Evolutionary conservation across 345 rosid genomes (phyloP).

Genomic region (Salix purpurea): DNA sequence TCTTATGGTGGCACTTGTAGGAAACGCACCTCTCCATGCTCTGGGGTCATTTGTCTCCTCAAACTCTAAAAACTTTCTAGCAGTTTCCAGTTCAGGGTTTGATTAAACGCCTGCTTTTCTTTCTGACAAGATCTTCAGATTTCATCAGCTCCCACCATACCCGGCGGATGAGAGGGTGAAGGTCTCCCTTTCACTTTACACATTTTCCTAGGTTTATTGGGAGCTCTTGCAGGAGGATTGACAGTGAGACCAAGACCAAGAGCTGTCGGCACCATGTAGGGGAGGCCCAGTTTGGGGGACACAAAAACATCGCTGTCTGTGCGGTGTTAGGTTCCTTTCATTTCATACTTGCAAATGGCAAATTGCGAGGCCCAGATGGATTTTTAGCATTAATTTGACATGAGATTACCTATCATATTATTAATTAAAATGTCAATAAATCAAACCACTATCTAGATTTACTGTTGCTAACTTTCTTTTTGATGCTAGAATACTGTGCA

Average conservation of each 20-base stretch:
- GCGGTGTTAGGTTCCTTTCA: too few relatives aligned
- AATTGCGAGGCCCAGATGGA: background rate
- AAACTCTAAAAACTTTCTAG: background rate
- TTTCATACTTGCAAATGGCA: background rate
- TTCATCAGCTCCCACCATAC: background rate
- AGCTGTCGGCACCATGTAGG: background rate
- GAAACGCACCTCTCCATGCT: background rate
- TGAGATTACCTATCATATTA: background rate
- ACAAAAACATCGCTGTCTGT: background rate
- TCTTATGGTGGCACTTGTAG: background rate
- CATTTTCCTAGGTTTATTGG: conserved; percentile 4
- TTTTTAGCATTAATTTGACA: background rate
- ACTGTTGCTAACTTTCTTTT: too few relatives aligned
- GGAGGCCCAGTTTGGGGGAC: background rate
- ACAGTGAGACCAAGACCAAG: conserved; percentile 1
- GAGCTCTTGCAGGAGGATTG: conserved; percentile 11
- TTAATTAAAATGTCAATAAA: too few relatives aligned
- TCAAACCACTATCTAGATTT: too few relatives aligned
- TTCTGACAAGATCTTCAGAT: background rate
- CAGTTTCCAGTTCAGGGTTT: background rate
- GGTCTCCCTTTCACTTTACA: background rate
- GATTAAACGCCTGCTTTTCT: background rate
- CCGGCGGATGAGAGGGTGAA: background rate
- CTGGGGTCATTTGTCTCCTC: background rate
- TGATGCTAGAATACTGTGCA: too few relatives aligned